Base-by-base conservation (phyloP, 257 asterid genomes). In the Primulina eburnea region DNA sequence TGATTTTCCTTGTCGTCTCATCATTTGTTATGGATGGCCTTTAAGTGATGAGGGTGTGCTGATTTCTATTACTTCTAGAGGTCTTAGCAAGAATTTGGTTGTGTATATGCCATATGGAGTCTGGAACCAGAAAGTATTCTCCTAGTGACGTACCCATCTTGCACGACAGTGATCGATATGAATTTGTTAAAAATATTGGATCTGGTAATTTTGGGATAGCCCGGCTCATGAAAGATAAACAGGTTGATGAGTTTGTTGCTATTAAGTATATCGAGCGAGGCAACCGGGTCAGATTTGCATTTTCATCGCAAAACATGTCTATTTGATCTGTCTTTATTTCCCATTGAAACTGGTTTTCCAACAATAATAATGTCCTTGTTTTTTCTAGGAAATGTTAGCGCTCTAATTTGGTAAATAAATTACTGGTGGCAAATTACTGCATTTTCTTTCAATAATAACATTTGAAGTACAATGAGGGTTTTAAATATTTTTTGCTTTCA, bases 251-350 rank as follows among this genome's bases (percentile, higher is more conserved):
- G 66, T 78, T 83, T 47, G 89, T 87, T 71, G 87, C 93, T 6
- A 82, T 81, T 32, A 87, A 82, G 83, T 87, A 87, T 63, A 78
- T 85, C 57, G 86, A 81, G 73, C 73, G 82, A 59, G 93, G 90
- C 24, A 76, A 71, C 24, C 79, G 70, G 85, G 88, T 87, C 63
- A 61, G 82, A 65, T 74, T 60, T 38, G 55, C 28, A 2, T 16
- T 69, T 34, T 35, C 6, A 28, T 68, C 60, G 75, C 63, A 47
- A 18, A 29, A 35, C 61, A 29, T 21, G 38, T 56, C 58, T 56
- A 50, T 52, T 69, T 57, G 14, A 30, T 61, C 38, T 43, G 59
- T 68, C 33, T 17, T 32, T 14, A n/a, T 24, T 10, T 63, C 14
- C 57, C 11, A 26, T 40, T 16, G 58, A 52, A 65, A 53, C 9